Evolutionary conservation across 768 basidiomycete genomes (phyloP).

Genomic region (Tricholoma hemisulphureum): DNA sequence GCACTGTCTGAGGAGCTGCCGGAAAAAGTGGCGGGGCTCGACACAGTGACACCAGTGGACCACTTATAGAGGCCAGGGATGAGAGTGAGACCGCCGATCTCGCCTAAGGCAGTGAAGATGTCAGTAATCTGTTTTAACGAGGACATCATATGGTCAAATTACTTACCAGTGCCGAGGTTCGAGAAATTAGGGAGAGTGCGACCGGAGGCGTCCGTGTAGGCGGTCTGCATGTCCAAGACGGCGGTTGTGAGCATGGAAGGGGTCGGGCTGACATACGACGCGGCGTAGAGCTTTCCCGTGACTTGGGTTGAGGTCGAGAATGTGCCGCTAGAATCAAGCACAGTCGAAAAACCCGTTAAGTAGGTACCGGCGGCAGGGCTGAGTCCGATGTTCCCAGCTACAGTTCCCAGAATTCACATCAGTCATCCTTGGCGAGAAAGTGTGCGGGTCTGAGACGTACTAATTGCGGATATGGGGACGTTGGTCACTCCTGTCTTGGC

Average conservation of each 20-base stretch:
- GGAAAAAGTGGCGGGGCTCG: slow-evolving; percentile 5
- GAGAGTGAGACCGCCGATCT: too few species aligned
- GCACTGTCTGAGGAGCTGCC: too few species aligned
- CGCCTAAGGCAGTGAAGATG: slow-evolving; percentile 10
- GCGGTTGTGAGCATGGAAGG: slow-evolving; percentile 19
- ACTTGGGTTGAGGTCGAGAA: slow-evolving; percentile 23
- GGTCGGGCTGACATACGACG: slow-evolving; percentile 18
- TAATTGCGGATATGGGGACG: background rate
- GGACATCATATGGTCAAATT: background rate
- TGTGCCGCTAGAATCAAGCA: slow-evolving; percentile 11
- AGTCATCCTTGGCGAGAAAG: background rate
- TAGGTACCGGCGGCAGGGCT: slow-evolving; percentile 18
- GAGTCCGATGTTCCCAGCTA: slow-evolving; percentile 19
- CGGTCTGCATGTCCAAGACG: slow-evolving; percentile 21
- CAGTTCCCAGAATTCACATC: background rate
- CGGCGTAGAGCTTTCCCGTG: slow-evolving; percentile 19
- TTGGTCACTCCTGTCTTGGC: background rate
- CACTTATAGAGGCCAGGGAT: slow-evolving; percentile 23
- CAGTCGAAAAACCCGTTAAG: slow-evolving; percentile 24
- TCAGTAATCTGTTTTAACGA: background rate
- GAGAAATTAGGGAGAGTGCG: slow-evolving; percentile 15
- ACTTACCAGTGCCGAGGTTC: slow-evolving; percentile 17
- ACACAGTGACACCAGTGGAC: slow-evolving; percentile 11
- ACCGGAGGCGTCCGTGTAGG: slow-evolving; percentile 18
- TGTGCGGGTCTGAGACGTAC: background rate